These are phyloP conservation scores for Artemisia argyi DNA, from an alignment of 129 eudicot species.

Conservation along the genomic window DNA sequence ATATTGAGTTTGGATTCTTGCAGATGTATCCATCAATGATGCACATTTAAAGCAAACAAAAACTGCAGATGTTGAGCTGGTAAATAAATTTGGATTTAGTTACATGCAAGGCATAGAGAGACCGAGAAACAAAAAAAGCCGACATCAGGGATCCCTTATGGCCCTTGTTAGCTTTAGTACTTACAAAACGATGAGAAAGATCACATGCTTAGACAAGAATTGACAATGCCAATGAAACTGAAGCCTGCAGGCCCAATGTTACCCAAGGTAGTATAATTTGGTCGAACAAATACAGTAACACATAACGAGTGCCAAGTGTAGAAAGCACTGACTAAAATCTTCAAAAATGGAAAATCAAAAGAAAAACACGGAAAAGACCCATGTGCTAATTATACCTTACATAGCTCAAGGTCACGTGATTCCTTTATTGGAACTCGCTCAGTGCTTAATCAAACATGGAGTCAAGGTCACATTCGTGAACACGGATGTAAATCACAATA, in stretches of 20 bases:
- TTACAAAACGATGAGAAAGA: background rate
- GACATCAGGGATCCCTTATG: background rate
- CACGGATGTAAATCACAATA: conserved; percentile 40
- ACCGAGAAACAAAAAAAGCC: background rate
- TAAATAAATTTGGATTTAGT: background rate
- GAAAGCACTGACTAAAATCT: too few relatives aligned
- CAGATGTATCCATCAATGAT: background rate
- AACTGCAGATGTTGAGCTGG: background rate
- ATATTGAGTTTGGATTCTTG: too few relatives aligned
- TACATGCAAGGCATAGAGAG: background rate
- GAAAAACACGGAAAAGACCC: conserved; percentile 11
- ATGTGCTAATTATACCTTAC: conserved; percentile 45
- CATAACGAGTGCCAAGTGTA: too few relatives aligned
- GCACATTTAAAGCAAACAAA: background rate
- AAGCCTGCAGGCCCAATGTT: too few relatives aligned
- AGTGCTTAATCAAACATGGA: conserved; percentile 30
- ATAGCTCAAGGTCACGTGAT: conserved; percentile 78
- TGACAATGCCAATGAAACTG: background rate
- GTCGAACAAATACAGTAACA: too few relatives aligned
- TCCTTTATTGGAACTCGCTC: conserved; percentile 51
- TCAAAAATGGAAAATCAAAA: too few relatives aligned
- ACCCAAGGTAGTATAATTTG: too few relatives aligned
- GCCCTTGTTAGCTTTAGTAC: background rate
- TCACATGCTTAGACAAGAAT: background rate
- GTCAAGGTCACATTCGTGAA: conserved; percentile 50